A percentile compares a stretch with the other conserved stretches of the same genome.
Conservation (phyloP, 2,329 filamentous ascomycete genomes). For the Ambrosiella cleistominuta region DNA sequence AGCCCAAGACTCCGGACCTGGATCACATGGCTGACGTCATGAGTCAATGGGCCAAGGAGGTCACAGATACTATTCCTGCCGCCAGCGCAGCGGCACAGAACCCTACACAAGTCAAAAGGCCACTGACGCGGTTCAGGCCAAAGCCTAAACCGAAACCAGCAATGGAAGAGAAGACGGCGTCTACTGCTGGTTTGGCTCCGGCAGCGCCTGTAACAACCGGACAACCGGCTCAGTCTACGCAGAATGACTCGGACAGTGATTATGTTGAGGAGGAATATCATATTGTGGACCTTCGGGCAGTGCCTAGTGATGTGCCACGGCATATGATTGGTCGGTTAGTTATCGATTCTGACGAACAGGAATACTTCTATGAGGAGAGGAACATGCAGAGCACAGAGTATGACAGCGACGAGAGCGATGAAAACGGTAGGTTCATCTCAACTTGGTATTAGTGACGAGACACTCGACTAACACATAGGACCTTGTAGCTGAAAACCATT, state of each 20-base stretch:
- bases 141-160: conserved; percentile 8
- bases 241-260: conserved; percentile 27
- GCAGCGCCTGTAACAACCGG: background rate
- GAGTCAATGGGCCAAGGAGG: conserved; percentile 38
- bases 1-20: conserved; percentile 25
- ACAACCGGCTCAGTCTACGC: conserved; percentile 2
- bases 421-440: conserved; percentile 35
- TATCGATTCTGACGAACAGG: conserved; percentile 38
- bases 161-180: background rate
- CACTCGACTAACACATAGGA: background rate
- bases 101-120: conserved; percentile 37
- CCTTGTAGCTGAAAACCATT: conserved; percentile 52
- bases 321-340: conserved; percentile 38
- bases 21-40: conserved; percentile 35
- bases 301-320: conserved; percentile 29
- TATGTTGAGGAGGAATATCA: conserved; percentile 50
- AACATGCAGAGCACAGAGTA: conserved; percentile 20
- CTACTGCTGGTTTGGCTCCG: background rate
- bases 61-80: conserved; percentile 14
- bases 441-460: background rate
- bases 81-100: conserved; percentile 27
- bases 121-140: conserved; percentile 31
- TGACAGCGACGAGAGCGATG: conserved; percentile 43
- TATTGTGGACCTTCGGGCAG: conserved; percentile 35
- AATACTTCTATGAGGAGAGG: conserved; percentile 32